Conservation (phyloP, 192 early-diverging fungal species). For the Podila verticillata region DNA sequence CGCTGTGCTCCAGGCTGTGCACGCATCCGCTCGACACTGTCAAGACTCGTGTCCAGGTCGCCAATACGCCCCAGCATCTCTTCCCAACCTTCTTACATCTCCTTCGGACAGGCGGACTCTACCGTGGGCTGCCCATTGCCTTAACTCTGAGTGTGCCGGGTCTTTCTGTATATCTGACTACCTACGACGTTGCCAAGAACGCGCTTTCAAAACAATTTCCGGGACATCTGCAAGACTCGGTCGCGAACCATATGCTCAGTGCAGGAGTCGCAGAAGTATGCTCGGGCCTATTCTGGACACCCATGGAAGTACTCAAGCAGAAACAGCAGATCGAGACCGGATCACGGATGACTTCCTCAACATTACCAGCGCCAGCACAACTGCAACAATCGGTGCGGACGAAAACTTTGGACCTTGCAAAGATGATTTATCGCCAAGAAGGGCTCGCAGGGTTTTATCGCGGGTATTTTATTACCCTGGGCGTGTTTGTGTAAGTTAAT, state of each 20-base stretch:
- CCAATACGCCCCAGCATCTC: slow-evolving; percentile 22
- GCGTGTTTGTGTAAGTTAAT: slow-evolving; percentile 81
- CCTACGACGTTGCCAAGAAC: slow-evolving; percentile 74
- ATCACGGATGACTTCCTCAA: neutral
- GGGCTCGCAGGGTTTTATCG: slow-evolving; percentile 75
- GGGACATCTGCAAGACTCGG: slow-evolving; percentile 29
- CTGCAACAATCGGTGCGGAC: neutral
- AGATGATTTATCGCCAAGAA: slow-evolving; percentile 60
- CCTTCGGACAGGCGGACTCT: slow-evolving; percentile 54
- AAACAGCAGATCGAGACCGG: slow-evolving; percentile 65
- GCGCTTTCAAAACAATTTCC: slow-evolving; percentile 28
- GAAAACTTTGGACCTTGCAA: slow-evolving; percentile 51
- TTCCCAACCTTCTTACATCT: slow-evolving; percentile 26
- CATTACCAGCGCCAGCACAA: slow-evolving; percentile 1
- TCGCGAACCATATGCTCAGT: slow-evolving; percentile 66
- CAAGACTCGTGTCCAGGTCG: slow-evolving; percentile 73
- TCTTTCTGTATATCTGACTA: slow-evolving; percentile 71
- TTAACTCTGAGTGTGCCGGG: slow-evolving; percentile 78
- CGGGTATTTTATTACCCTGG: slow-evolving; percentile 78
- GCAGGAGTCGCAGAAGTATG: slow-evolving; percentile 71
- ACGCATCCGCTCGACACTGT: slow-evolving; percentile 86
- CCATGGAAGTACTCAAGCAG: slow-evolving; percentile 88
- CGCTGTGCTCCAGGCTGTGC: slow-evolving; percentile 63
- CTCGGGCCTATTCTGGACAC: slow-evolving; percentile 80
- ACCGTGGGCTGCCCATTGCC: slow-evolving; percentile 75